Evolutionary conservation across 805 yeast species (phyloP), one percentile per base, ranked within the genome.

Genomic region (Citeromyces nyonsensis): DNA sequence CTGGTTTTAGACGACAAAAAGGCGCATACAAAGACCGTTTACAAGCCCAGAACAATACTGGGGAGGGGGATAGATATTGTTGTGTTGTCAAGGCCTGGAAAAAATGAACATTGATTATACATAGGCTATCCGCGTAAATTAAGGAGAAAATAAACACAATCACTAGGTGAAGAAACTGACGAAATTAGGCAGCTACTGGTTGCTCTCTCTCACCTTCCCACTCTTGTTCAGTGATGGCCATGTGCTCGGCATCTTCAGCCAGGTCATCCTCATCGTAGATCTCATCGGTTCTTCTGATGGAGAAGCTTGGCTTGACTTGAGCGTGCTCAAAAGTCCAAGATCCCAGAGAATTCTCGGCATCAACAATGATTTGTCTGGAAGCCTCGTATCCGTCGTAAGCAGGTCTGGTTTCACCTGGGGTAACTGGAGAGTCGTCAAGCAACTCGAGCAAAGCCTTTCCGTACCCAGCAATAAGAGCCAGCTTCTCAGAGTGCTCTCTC

Each of bases 381-480:
- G 88, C 85, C 56, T 80, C 91, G 54, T 79, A 80, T 44, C 93
- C 93, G 47, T 80, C 93, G 54, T 80, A 80, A 37, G 86, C 79
- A 27, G 86, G 79, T 72, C 91, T 77, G 31, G 88, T 79, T 62
- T 81, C 94, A 65, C 94, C 94, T 37, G 94, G 94, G 37, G 88
- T 79, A 33, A 81, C 88, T 39, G 91, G 81, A 40, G 83, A 61
- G 49, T 80, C 91, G 49, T 81, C 93, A 51, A 82, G 65, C 51
- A 82, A 66, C 59, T 80, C 88, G 50, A 82, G 64, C 37, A 82
- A 57, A 24, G 88, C 91, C 61, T 80, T 80, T 59, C 94, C 94
- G 63, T 82, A 80, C 39, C 91, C 88, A 34, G 93, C 88, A 56
- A 83, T 77, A 47, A 82, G 63, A 35, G 91, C 88, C 44, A 75